Percentiles rank a stretch among this genome's conserved stretches.
These are phyloP conservation scores for Tripidium arundinaceum DNA, from an alignment of 202 grass and related monocot genomes.

Conservation along the genomic window DNA sequence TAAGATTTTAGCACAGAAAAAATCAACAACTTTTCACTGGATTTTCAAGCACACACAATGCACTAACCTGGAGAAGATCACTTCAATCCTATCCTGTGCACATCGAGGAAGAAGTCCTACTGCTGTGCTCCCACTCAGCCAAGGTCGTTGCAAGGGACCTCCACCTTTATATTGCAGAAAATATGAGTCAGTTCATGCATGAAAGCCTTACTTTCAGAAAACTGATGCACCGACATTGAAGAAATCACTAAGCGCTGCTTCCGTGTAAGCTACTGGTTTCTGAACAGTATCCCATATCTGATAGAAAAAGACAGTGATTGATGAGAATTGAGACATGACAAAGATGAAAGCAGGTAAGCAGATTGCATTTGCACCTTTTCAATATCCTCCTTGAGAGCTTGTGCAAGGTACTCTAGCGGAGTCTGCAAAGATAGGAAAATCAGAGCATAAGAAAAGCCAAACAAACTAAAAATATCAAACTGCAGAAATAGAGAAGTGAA, in stretches of 20 bases:
- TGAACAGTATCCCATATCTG: constrained; percentile 86
- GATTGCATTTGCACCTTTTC: constrained; percentile 47
- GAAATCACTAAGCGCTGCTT: constrained; percentile 74
- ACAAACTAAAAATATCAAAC: constrained; percentile 7
- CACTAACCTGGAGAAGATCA: too few species aligned
- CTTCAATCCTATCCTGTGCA: too few species aligned
- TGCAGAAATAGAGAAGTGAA: constrained; percentile 14
- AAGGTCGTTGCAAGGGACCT: too few species aligned
- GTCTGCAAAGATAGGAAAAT: constrained; percentile 38
- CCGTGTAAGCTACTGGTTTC: constrained; percentile 78
- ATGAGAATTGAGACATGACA: constrained; percentile 9
- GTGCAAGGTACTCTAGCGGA: constrained; percentile 58
- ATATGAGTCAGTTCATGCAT: constrained; percentile 27
- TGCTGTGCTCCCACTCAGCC: too few species aligned
- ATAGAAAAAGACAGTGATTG: constrained; percentile 22
- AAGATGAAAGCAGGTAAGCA: constrained; percentile 24
- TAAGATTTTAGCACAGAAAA: too few species aligned
- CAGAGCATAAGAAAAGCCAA: constrained; percentile 32
- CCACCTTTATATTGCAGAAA: constrained; percentile 64
- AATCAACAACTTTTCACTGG: too few species aligned
- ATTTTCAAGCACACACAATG: too few species aligned
- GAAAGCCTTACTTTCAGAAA: constrained; percentile 18
- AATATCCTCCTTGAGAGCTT: constrained; percentile 72
- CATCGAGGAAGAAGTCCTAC: too few species aligned
- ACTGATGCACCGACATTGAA: constrained; percentile 73